These are phyloP conservation scores for Sporothrix mexicana DNA, from an alignment of 2,329 filamentous ascomycete species.

Conservation along the genomic window DNA sequence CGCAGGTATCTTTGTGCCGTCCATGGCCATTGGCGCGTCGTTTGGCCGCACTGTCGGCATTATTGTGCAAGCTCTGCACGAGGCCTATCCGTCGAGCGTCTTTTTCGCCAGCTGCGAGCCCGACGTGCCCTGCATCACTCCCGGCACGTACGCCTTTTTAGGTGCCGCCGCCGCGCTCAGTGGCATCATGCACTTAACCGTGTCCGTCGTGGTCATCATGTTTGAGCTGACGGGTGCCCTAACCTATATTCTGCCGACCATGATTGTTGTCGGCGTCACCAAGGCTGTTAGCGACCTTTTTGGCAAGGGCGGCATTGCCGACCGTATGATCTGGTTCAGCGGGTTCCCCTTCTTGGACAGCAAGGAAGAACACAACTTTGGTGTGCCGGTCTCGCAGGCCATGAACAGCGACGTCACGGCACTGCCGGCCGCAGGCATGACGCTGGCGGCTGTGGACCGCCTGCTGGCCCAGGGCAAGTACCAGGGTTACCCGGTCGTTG, in stretches of 20 bases:
- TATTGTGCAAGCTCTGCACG: conserved; percentile 85
- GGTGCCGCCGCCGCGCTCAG: conserved; percentile 89
- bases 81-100: conserved; percentile 77
- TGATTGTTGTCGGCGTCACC: conserved; percentile 97
- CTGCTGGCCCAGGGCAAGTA: conserved; percentile 79
- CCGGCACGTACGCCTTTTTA: conserved; percentile 94
- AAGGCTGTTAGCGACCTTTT: conserved; percentile 91
- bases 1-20: conserved; percentile 96
- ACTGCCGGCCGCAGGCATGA: conserved; percentile 75
- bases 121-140: conserved; percentile 94
- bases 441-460: conserved; percentile 75
- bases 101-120: conserved; percentile 91
- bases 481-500: conserved; percentile 91
- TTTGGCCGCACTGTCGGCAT: conserved; percentile 96
- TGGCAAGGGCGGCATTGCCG: conserved; percentile 95
- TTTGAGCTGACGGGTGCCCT: conserved; percentile 97
- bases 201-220: conserved; percentile 98
- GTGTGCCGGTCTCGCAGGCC: conserved; percentile 86
- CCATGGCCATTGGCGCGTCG: conserved; percentile 94
- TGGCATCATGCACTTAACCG: conserved; percentile 97
- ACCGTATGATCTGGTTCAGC: conserved; percentile 98
- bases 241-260: conserved; percentile 95
- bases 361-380: conserved; percentile 97
- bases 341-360: conserved; percentile 96
- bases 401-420: conserved; percentile 81